These are phyloP conservation scores for Zizania latifolia DNA, from an alignment of 176 grass and related monocot genomes.

Conservation along the genomic window DNA sequence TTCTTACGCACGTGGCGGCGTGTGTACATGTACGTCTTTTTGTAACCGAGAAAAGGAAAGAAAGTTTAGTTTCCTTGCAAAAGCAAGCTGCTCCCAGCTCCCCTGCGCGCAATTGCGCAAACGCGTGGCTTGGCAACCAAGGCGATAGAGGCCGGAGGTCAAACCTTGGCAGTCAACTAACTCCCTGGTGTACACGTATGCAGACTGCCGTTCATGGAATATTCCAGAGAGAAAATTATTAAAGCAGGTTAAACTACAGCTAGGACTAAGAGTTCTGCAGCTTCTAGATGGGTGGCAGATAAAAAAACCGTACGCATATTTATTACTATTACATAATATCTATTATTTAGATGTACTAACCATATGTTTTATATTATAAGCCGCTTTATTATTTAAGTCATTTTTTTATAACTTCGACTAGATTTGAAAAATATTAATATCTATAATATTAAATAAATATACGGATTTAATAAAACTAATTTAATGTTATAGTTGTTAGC, in stretches of 20 bases:
- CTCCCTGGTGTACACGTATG: not conserved
- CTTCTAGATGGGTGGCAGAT: not conserved
- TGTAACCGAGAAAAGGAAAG: too few relatives aligned
- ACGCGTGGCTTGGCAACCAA: constrained; percentile 4
- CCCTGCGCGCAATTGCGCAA: not conserved
- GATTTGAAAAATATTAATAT: too few relatives aligned
- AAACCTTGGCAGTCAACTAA: not conserved
- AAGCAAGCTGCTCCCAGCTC: not conserved
- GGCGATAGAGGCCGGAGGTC: not conserved
- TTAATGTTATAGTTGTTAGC: too few relatives aligned
- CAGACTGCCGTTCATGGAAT: not conserved
- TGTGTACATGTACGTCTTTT: too few relatives aligned
- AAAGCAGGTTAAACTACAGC: not conserved
- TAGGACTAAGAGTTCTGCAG: not conserved
- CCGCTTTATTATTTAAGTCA: too few relatives aligned
- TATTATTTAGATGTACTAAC: too few relatives aligned
- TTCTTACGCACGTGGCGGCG: too few relatives aligned
- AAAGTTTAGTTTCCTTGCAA: not conserved
- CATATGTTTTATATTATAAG: too few relatives aligned
- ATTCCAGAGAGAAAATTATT: not conserved
- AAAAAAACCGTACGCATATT: not conserved
- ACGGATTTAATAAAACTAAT: too few relatives aligned
- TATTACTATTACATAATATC: too few relatives aligned
- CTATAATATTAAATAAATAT: too few relatives aligned
- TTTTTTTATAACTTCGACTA: too few relatives aligned